phyloP scores from a whole-genome alignment of 139 green algal genomes.

The Coelastrella sp. region DNA sequence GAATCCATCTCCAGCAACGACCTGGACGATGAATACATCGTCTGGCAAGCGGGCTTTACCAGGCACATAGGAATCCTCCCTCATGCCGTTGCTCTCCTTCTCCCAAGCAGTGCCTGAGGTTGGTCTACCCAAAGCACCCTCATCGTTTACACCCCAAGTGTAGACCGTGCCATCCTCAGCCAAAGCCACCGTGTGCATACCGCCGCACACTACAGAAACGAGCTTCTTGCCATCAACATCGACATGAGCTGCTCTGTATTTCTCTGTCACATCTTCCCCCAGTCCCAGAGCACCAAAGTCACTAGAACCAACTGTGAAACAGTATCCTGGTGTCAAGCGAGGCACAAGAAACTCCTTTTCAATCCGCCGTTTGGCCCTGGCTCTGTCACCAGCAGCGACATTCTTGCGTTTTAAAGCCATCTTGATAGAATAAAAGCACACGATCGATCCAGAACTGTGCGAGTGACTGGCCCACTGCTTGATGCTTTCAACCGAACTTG shows the following conservation, averaged over 20 bases:
- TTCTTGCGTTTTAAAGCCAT: slow-evolving; percentile 40
- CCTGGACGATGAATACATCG: slow-evolving; percentile 64
- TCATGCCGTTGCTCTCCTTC: neutral
- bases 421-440: neutral
- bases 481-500: neutral
- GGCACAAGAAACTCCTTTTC: slow-evolving; percentile 16
- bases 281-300: slow-evolving; percentile 66
- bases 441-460: too few species aligned
- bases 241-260: slow-evolving; percentile 44
- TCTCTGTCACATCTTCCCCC: slow-evolving; percentile 56
- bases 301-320: slow-evolving; percentile 49
- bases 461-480: neutral
- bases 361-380: slow-evolving; percentile 1
- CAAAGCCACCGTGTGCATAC: slow-evolving; percentile 92
- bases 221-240: slow-evolving; percentile 52
- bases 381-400: neutral
- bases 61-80: slow-evolving; percentile 48
- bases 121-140: slow-evolving; percentile 84
- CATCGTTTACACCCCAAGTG: slow-evolving; percentile 93
- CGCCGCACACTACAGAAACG: slow-evolving; percentile 79
- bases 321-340: neutral
- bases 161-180: slow-evolving; percentile 70
- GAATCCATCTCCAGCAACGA: slow-evolving; percentile 87
- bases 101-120: slow-evolving; percentile 62
- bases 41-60: slow-evolving; percentile 47